These are phyloP conservation scores for Cadophora sp. DNA, from an alignment of 2,329 filamentous ascomycete species.

Conservation along the genomic window DNA sequence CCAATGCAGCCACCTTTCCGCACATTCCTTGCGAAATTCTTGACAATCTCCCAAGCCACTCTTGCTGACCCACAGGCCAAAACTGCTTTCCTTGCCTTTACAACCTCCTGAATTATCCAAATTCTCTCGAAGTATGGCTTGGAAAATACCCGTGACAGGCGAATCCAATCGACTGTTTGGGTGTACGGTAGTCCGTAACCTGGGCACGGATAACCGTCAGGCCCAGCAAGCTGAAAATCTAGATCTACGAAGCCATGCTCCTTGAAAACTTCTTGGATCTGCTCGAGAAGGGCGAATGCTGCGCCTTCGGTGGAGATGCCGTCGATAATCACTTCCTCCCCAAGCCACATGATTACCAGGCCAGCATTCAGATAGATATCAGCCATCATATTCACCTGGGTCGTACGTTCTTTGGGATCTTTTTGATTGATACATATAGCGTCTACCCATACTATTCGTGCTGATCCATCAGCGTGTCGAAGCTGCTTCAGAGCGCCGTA, in stretches of 20 bases:
- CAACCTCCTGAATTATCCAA: slow-evolving; percentile 15
- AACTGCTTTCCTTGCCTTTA: slow-evolving; percentile 6
- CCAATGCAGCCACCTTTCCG: slow-evolving; percentile 6
- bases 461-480: slow-evolving; percentile 3
- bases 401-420: slow-evolving; percentile 23
- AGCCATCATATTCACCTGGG: slow-evolving; percentile 25
- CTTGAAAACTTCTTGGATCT: slow-evolving; percentile 5
- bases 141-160: slow-evolving; percentile 7
- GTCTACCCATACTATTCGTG: slow-evolving; percentile 23
- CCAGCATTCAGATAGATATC: slow-evolving; percentile 26
- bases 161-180: not conserved
- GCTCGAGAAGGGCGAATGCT: slow-evolving; percentile 8
- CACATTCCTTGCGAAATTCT: slow-evolving; percentile 1
- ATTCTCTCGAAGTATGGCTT: slow-evolving; percentile 18
- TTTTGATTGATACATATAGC: slow-evolving; percentile 28
- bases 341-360: slow-evolving; percentile 26
- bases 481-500: slow-evolving; percentile 21
- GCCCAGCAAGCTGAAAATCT: slow-evolving; percentile 5
- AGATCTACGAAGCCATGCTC: not conserved
- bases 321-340: slow-evolving; percentile 15
- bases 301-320: slow-evolving; percentile 8
- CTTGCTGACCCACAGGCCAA: not conserved
- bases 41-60: not conserved
- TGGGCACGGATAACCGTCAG: not conserved
- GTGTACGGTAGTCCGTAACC: slow-evolving; percentile 8